A percentile compares a stretch with the other conserved stretches of the same genome.
Evolutionary conservation across 345 rosid genomes (phyloP).

Genomic region (Excoecaria cochinchinensis): DNA sequence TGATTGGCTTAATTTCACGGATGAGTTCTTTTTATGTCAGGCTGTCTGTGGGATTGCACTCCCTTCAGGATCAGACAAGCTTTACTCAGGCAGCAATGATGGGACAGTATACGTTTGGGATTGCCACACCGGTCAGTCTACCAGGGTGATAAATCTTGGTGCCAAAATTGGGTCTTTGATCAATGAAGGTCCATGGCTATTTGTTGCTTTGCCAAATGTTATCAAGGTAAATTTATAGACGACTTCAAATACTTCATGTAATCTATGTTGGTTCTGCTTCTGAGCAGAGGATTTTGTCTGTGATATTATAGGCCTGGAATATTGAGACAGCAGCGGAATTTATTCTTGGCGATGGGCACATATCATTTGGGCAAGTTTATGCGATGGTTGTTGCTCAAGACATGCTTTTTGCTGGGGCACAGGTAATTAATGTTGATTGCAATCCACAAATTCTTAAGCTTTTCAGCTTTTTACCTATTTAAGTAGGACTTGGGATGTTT

Average conservation of each 20-base stretch:
- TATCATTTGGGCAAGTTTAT: slow-evolving; percentile 47
- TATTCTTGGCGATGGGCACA: slow-evolving; percentile 34
- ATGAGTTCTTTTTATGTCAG: slow-evolving; percentile 14
- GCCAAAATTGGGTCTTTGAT: slow-evolving; percentile 49
- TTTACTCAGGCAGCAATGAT: slow-evolving; percentile 52
- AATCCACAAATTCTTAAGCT: background rate
- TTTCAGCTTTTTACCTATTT: background rate
- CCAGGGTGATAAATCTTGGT: slow-evolving; percentile 31
- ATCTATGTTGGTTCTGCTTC: background rate
- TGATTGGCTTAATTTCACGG: background rate
- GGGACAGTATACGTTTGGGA: slow-evolving; percentile 52
- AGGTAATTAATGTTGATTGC: slow-evolving; percentile 35
- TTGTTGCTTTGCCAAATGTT: slow-evolving; percentile 50
- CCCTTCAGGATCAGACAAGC: slow-evolving; percentile 54
- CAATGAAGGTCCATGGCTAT: slow-evolving; percentile 61
- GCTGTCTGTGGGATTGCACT: slow-evolving; percentile 50
- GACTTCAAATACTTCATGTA: background rate
- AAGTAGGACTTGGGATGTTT: background rate
- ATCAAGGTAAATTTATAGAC: slow-evolving; percentile 42
- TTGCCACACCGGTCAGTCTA: slow-evolving; percentile 50
- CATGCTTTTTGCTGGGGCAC: slow-evolving; percentile 59
- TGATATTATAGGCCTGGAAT: slow-evolving; percentile 48
- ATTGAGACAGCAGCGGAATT: slow-evolving; percentile 34
- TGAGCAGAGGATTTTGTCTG: background rate
- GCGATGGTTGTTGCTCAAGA: slow-evolving; percentile 38